A percentile compares a stretch with the other conserved stretches of the same genome.
phyloP scores from a whole-genome alignment of 768 basidiomycete species.

The Tubosaeta sp. region DNA sequence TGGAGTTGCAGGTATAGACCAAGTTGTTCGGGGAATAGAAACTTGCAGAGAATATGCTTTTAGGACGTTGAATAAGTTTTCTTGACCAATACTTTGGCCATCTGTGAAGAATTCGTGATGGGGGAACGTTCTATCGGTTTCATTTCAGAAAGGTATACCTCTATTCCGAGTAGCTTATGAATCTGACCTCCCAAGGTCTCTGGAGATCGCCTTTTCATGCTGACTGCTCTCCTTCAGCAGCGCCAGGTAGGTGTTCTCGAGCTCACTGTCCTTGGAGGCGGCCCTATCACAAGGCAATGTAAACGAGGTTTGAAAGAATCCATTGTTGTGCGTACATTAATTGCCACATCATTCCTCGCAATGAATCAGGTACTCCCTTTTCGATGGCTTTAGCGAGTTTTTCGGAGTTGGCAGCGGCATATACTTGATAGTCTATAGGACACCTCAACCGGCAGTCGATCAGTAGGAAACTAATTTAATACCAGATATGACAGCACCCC shows the following conservation, averaged over 20 bases:
- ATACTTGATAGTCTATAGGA: slow-evolving; percentile 74
- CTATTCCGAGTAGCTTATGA: not conserved
- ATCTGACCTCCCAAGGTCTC: slow-evolving; percentile 80
- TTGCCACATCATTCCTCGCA: slow-evolving; percentile 96
- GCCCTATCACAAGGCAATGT: slow-evolving; percentile 50
- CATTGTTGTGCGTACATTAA: slow-evolving; percentile 58
- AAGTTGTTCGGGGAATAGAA: not conserved
- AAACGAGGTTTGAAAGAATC: slow-evolving; percentile 6
- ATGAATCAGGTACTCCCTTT: slow-evolving; percentile 79
- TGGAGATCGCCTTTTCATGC: slow-evolving; percentile 91
- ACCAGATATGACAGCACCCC: slow-evolving; percentile 93
- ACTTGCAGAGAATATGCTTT: slow-evolving; percentile 93
- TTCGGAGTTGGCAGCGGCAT: slow-evolving; percentile 75
- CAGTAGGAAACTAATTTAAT: slow-evolving; percentile 4
- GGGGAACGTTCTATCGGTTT: slow-evolving; percentile 75
- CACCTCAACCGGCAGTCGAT: slow-evolving; percentile 3
- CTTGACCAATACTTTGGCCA: slow-evolving; percentile 92
- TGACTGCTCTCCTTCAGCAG: slow-evolving; percentile 79
- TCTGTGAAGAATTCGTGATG: slow-evolving; percentile 96
- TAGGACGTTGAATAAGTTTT: slow-evolving; percentile 94
- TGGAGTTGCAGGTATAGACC: slow-evolving; percentile 3
- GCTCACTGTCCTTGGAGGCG: slow-evolving; percentile 84
- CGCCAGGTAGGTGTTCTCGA: slow-evolving; percentile 78
- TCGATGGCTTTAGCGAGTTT: slow-evolving; percentile 88
- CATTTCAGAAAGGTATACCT: slow-evolving; percentile 10